Evolutionary conservation across 306 rosid species (phyloP).

Genomic region (Crotalaria pallida): DNA sequence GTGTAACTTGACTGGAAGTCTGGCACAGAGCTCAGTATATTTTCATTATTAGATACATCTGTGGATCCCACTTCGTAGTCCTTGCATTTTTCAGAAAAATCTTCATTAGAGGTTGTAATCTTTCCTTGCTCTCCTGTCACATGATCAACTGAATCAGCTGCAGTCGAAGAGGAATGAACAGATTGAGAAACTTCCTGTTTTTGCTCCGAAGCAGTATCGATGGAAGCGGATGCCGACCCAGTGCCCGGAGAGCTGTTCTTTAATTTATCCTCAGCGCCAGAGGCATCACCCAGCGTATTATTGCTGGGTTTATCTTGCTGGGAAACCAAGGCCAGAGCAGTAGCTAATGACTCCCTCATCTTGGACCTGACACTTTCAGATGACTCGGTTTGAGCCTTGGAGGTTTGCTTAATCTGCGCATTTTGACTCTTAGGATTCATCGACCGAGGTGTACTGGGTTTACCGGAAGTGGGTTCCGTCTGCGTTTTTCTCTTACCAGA

Average conservation of each 20-base stretch:
- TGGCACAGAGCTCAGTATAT: slow-evolving; percentile 31
- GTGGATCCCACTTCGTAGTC: slow-evolving; percentile 23
- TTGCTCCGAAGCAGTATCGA: slow-evolving; percentile 20
- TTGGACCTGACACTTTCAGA: slow-evolving; percentile 85
- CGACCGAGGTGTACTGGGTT: slow-evolving; percentile 55
- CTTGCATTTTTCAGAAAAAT: slow-evolving; percentile 23
- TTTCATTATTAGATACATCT: slow-evolving; percentile 25
- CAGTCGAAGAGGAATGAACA: slow-evolving; percentile 23
- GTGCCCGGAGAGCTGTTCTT: slow-evolving; percentile 26
- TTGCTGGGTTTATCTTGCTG: slow-evolving; percentile 40
- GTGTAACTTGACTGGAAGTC: slow-evolving; percentile 56
- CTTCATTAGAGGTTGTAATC: slow-evolving; percentile 17
- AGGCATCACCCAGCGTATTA: not conserved
- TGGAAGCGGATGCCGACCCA: slow-evolving; percentile 20
- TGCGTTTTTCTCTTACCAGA: slow-evolving; percentile 56
- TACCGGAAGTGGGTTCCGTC: slow-evolving; percentile 45
- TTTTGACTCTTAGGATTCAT: slow-evolving; percentile 45
- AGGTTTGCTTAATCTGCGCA: slow-evolving; percentile 37
- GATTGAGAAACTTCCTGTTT: slow-evolving; percentile 30
- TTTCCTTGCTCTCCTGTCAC: slow-evolving; percentile 27
- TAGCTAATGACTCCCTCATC: slow-evolving; percentile 86
- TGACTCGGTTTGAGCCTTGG: slow-evolving; percentile 61
- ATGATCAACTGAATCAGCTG: slow-evolving; percentile 27
- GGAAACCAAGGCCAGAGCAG: slow-evolving; percentile 71
- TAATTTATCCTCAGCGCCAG: slow-evolving; percentile 11